Base-by-base conservation (phyloP, 257 asterid species). In the Solanum bulbocastanum region DNA sequence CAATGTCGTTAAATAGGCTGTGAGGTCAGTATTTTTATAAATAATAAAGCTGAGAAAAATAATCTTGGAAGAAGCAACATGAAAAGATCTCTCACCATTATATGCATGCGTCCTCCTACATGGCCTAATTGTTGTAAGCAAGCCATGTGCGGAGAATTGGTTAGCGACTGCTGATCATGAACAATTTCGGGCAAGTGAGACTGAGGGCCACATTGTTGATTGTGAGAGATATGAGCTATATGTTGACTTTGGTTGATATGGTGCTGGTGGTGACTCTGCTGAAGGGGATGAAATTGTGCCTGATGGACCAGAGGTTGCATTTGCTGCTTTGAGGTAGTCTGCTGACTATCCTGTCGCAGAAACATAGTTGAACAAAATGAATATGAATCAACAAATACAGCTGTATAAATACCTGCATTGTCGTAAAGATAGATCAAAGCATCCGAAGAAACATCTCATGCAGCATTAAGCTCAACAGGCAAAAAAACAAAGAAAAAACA, bases 71-170 rank as follows among this genome's bases (percentile, higher is more conserved):
- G 27, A 69, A 9, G 27, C 27, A 76, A 56, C 44, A 72, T 27
- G 40, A 65, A 6, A 42, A 25, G 14, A 68, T 62, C 65, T 85
- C 97, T 33, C 87, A 96, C 99, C 99, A 94, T 86, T 5, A 92
- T 91, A 82, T 95, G 98, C 87, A 95, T 87, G 36, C 98, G 98
- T 32, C 98, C 95, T 74, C 98, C 98, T 65, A 95, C 94, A 52
- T 95, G 97, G 90, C 96, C 91, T 42, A 95, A 91, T 52, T 97
- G 90, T 83, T 92, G 99, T 33, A 95, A 91, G 92, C 96, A 94
- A 89, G 95, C 88, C 85, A 95, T 92, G 82, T 97, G 98, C 39
- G 95, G 98, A 74, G 94, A 84, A 6, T 93, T 92, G 71, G 91
- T 35, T 14, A 97, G 87, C 16, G 97, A 90, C 87, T 96, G 98